phyloP scores from a whole-genome alignment of 1,284 basidiomycete species.

The Coniophora puteana region DNA sequence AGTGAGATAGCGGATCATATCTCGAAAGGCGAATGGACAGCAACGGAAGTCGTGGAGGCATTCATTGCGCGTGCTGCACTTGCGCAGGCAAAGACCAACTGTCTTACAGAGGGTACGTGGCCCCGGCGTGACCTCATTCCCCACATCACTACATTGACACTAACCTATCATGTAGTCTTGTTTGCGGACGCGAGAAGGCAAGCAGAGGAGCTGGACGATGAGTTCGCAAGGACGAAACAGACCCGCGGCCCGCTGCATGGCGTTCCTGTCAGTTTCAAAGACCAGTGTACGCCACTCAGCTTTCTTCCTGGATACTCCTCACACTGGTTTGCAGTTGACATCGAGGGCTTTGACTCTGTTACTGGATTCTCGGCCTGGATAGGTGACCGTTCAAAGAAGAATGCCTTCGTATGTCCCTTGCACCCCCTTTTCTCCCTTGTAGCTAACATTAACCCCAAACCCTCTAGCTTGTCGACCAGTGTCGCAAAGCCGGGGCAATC shows the following conservation, averaged over 20 bases:
- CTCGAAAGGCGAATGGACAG: constrained; percentile 64
- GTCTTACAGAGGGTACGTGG: constrained; percentile 68
- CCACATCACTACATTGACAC: neutral
- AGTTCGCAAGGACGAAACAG: constrained; percentile 56
- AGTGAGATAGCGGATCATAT: constrained; percentile 61
- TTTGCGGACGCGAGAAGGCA: constrained; percentile 62
- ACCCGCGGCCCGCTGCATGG: constrained; percentile 77
- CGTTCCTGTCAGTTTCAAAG: constrained; percentile 77
- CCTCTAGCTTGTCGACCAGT: constrained; percentile 38
- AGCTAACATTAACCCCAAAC: neutral
- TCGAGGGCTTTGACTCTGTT: constrained; percentile 63
- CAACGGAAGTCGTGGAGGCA: constrained; percentile 66
- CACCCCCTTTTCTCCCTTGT: neutral
- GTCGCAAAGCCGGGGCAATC: constrained; percentile 47
- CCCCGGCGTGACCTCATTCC: neutral
- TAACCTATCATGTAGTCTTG: too few relatives aligned
- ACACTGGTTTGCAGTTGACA: constrained; percentile 39
- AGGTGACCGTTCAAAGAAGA: constrained; percentile 50
- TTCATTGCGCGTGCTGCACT: constrained; percentile 65
- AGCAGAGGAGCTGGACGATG: constrained; percentile 61
- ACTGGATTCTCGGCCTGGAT: constrained; percentile 73
- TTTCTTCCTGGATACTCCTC: neutral
- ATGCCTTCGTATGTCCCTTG: constrained; percentile 51
- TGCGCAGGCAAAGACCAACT: constrained; percentile 70
- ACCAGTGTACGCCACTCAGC: constrained; percentile 47